Evolutionary conservation across 768 basidiomycete species (phyloP), one percentile per base, ranked within the genome.

Genomic region (Cubamyces lactineus): DNA sequence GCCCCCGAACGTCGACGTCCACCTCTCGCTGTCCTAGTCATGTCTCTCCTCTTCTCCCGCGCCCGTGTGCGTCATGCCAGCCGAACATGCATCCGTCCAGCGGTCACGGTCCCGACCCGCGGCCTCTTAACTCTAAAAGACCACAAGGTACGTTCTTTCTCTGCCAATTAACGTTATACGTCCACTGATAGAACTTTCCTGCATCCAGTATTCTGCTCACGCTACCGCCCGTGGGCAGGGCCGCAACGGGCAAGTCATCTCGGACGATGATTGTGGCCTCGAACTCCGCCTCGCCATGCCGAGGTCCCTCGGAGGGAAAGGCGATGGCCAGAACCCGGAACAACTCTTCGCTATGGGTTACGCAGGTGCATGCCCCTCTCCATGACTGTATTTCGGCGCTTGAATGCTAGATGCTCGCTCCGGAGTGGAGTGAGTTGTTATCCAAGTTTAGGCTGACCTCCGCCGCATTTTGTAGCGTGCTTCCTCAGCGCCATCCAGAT

Each of bases 401-500:
- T 23, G 40, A 39, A 24, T 17, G 24, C 34, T 11, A n/a, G 34
- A 28, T n/a, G 17, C 30, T 41, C 45, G 24, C 5, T 13, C 47
- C 34, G 34, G 34, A 11, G 34, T 34, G 34, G 34, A 6, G 4
- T 6, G 34, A 34, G 11, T 34, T 34, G 34, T 9, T 9, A 34
- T 34, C 34, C 34, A 11, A 34, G 34, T 9, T 34, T 11, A 9
- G 9, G 6, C 34, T 34, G 34, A 34, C 34, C 34, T 11, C 34
- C 5, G 9, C 9, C 11, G 34, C 34, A 9, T 34, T 34, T 34
- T 11, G 13, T 57, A 89, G 90, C 87, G 3, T 92, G 90, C 69
- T 82, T 91, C 70, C 79, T 91, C 0, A 86, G 87, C 5, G 91
- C 90, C 0, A 71, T 91, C 56, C 88, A 90, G 70, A 69, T 82